These are phyloP conservation scores for Stylosanthes scabra DNA, from an alignment of 331 rosid species.

Conservation along the genomic window DNA sequence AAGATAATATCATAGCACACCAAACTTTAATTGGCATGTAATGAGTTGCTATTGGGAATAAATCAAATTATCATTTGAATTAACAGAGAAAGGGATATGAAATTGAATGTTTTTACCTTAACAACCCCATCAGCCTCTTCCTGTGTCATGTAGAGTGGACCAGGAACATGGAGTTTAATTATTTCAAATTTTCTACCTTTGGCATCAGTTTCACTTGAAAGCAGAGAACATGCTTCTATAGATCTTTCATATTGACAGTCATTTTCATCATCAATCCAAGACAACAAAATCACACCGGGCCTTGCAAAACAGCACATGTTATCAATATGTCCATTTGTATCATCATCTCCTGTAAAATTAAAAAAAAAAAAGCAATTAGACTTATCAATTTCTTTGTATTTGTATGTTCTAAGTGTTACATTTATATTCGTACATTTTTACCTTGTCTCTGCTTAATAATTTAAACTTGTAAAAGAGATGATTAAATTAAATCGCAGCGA, in stretches of 20 bases:
- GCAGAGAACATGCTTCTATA: constrained; percentile 67
- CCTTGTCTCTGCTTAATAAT: too few species aligned
- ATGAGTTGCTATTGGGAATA: background rate
- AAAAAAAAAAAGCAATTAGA: constrained; percentile 33
- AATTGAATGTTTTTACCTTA: constrained; percentile 50
- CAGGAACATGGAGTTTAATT: constrained; percentile 80
- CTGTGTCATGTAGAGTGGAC: constrained; percentile 76
- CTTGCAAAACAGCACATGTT: constrained; percentile 90
- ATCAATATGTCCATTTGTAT: constrained; percentile 95
- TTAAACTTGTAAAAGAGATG: too few species aligned
- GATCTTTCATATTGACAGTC: constrained; percentile 92
- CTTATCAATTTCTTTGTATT: too few species aligned
- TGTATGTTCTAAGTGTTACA: too few species aligned
- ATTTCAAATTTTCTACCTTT: constrained; percentile 75
- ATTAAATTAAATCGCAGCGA: too few species aligned
- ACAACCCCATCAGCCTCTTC: constrained; percentile 76
- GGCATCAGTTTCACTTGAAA: constrained; percentile 75
- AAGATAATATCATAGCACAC: too few species aligned
- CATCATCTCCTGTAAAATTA: constrained; percentile 94
- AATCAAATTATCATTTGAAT: too few species aligned
- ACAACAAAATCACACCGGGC: constrained; percentile 87
- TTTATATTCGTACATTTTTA: too few species aligned
- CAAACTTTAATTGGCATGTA: background rate
- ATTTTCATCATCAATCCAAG: constrained; percentile 81
- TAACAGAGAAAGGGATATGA: constrained; percentile 15